Base-by-base conservation (phyloP, 164 flowering plant species). In the Buxus sempervirens region DNA sequence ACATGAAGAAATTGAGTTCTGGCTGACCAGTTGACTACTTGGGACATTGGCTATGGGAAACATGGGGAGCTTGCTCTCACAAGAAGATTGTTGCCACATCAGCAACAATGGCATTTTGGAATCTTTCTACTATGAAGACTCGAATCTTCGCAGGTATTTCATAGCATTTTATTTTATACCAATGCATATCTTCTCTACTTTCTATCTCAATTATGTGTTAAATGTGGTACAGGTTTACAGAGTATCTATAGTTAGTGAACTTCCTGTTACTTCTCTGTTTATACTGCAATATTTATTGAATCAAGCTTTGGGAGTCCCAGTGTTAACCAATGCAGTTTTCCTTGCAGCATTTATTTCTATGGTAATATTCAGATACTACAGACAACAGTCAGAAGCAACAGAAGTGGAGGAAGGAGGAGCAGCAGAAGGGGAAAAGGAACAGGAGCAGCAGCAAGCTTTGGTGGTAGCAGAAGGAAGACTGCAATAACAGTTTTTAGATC, bases 341-440 rank as follows among this genome's bases (percentile, higher is more conserved):
- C 54, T 57, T 81, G 83, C 86, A 93, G 98, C 88, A 75, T 93
- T 93, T 72, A 70, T 93, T 62, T 75, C 75, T 55, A 67, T 89
- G 69, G 96, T 90, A 38, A 60, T 90, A 71, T 53, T 90, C 25
- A 84, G 87, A 38, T 84, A 78, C 74, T 73, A 69, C 68, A 79
- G 81, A 69, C 91, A 88, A 77, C 74, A 75, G 36, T 56, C 70
- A 8, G 64, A 59, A 70, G 70, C 56, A 45, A 67, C 64, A 54
- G 42, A 15, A 36, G 79, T 65, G 64, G 73, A 73, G 67, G 81
- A 6, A 19, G 69, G 61, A 69, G 81, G 6, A 19, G 69, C 58
- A 53, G 25, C 54, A 20, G 75, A 54, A 67, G 76, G n/a, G 13
- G 71, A 59, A 49, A 66, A 73, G 25, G 36, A 62, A 16, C 67